Conservation (phyloP, 2,329 filamentous ascomycete species). For the Sphaceloma murrayae region DNA sequence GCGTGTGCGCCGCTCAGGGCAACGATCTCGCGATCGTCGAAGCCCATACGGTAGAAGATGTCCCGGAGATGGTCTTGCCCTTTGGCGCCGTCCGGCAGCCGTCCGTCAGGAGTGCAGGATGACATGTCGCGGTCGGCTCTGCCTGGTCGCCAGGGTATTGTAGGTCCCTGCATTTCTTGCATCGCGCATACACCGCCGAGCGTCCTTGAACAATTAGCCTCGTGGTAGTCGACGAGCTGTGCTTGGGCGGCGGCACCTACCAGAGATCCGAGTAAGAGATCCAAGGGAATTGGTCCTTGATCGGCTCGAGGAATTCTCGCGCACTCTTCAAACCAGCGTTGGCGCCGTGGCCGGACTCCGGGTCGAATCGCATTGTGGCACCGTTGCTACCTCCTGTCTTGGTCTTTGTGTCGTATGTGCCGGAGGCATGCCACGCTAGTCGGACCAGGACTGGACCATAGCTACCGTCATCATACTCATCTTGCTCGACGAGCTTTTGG, state of each 20-base stretch:
- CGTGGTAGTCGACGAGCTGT: not conserved
- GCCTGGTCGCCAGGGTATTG: conserved; percentile 80
- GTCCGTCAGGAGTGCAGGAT: conserved; percentile 88
- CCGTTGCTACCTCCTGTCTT: conserved; percentile 90
- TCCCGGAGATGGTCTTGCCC: conserved; percentile 71
- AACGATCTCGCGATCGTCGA: conserved; percentile 94
- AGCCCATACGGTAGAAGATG: conserved; percentile 96
- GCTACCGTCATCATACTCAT: conserved; percentile 93
- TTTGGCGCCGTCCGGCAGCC: conserved; percentile 73
- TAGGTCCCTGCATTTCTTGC: conserved; percentile 89
- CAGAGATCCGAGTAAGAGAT: conserved; percentile 94
- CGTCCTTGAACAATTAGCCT: conserved; percentile 39
- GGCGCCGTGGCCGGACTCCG: conserved; percentile 82
- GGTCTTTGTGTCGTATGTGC: conserved; percentile 83
- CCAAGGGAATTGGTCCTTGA: conserved; percentile 88
- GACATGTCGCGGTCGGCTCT: conserved; percentile 68
- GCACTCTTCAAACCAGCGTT: conserved; percentile 83
- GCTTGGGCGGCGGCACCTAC: conserved; percentile 30
- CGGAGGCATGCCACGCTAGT: conserved; percentile 87
- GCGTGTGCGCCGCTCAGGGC: conserved; percentile 79
- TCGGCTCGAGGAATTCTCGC: conserved; percentile 83
- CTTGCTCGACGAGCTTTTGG: conserved; percentile 68
- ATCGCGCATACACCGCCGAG: conserved; percentile 74
- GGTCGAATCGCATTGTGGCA: conserved; percentile 90
- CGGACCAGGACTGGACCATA: conserved; percentile 86